Conservation (phyloP, 768 basidiomycete genomes). For the Lyophyllum semitale region DNA sequence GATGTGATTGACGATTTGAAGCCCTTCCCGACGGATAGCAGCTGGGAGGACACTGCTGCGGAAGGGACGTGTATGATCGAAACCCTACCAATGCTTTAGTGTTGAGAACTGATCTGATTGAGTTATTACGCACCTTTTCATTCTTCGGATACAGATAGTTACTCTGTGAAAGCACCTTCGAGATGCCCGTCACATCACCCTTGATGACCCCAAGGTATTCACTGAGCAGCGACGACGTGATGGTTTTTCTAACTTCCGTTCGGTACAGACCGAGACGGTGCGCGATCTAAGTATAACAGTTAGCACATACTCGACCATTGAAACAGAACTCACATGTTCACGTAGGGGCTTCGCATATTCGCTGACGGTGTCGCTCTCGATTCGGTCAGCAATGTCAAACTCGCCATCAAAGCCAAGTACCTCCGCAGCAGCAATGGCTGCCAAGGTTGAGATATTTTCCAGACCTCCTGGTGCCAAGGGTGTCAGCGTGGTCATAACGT, state of each 20-base stretch:
- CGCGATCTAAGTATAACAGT: not conserved
- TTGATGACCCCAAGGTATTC: not conserved
- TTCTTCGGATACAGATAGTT: not conserved
- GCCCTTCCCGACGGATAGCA: not conserved
- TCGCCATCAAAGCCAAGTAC: not conserved
- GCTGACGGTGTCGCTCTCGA: not conserved
- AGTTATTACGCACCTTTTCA: not conserved
- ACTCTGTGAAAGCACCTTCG: not conserved
- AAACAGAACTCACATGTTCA: not conserved
- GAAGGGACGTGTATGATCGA: not conserved
- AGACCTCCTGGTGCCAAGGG: not conserved
- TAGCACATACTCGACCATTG: not conserved
- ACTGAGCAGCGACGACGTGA: not conserved
- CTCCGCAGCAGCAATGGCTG: not conserved
- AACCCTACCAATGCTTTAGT: not conserved
- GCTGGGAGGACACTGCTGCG: not conserved
- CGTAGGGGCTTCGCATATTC: not conserved
- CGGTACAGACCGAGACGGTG: not conserved
- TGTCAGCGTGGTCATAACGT: not conserved
- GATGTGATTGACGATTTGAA: not conserved
- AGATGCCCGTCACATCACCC: not conserved
- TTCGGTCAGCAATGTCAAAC: not conserved
- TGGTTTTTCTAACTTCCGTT: not conserved
- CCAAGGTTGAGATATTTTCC: not conserved
- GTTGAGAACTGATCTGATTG: not conserved